These are phyloP conservation scores for Penicillium arizonense DNA, from an alignment of 495 filamentous ascomycete species.

Conservation along the genomic window DNA sequence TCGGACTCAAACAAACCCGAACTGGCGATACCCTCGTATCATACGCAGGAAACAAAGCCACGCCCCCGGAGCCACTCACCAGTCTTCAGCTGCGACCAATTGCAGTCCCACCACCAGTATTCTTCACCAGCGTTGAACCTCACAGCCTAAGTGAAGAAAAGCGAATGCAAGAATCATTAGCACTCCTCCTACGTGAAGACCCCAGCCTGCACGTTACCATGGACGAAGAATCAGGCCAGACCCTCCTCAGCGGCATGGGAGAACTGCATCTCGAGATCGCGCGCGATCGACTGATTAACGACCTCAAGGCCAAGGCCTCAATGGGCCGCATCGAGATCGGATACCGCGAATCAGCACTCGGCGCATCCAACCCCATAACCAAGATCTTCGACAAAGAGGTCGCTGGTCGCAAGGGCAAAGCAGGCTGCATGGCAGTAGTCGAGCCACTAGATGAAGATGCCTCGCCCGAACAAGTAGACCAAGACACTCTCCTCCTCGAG, in stretches of 20 bases:
- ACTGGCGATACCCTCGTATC: slow-evolving; percentile 91
- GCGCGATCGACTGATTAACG: slow-evolving; percentile 77
- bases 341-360: slow-evolving; percentile 77
- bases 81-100: slow-evolving; percentile 84
- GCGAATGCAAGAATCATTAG: slow-evolving; percentile 69
- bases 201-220: slow-evolving; percentile 83
- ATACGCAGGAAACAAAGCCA: slow-evolving; percentile 59
- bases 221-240: slow-evolving; percentile 91
- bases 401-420: slow-evolving; percentile 75
- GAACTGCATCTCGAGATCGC: slow-evolving; percentile 98
- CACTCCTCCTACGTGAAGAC: slow-evolving; percentile 82
- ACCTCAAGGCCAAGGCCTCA: slow-evolving; percentile 83
- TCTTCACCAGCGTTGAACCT: slow-evolving; percentile 91
- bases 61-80: slow-evolving; percentile 66
- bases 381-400: slow-evolving; percentile 73
- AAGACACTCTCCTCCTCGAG: slow-evolving; percentile 29
- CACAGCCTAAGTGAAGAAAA: slow-evolving; percentile 76
- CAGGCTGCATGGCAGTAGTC: slow-evolving; percentile 67
- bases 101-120: slow-evolving; percentile 87
- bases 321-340: slow-evolving; percentile 96
- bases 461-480: slow-evolving; percentile 16
- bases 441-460: slow-evolving; percentile 52
- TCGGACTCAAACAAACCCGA: slow-evolving; percentile 82
- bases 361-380: slow-evolving; percentile 49
- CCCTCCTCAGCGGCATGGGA: slow-evolving; percentile 93